Base-by-base conservation (phyloP, 192 early-diverging fungal species). In the Rhizophagus clarus region DNA sequence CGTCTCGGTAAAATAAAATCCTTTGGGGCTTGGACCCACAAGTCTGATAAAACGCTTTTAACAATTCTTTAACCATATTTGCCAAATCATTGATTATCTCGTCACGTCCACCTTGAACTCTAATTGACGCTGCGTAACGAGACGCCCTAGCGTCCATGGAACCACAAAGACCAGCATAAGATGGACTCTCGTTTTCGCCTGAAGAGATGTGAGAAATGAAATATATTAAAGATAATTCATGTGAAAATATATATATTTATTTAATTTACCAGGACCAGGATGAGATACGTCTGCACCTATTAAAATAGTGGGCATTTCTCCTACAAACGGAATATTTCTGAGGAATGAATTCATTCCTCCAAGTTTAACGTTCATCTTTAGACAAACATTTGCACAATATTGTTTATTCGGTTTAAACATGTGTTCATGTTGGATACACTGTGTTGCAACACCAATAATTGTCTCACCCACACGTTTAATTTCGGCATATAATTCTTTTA, bases 311-410 rank as follows among this genome's bases (percentile, higher is more conserved):
- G 97, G 96, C 14, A 92, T 92, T 2, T 45, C 11, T 0, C 0
- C 82, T 32, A 95, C 83, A 83, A 98, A 94, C 1, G 91, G 90
- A 29, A 93, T 86, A 61, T 94, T 12, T 81, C 29, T 79, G 32
- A 98, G 81, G 79, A 86, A 91, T 32, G 90, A 88, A 86, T 97
- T 97, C 87, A 92, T 92, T 4, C 17, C 51, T 20, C 17, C 60
- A 56, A 56, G 89, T 88, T 98, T 97, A 47, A 93, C 89, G 83
- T 98, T 98, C 76, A 97, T 90, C 87, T 98, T 98, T 29, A 98
- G 85, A 74, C 92, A 95, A 20, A 98, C 92, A 75, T 97, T 98
- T 10, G 96, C 97, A 77, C 94, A 96, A 88, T 98, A 98, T 87
- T 97, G 96, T 47, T 90, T 81, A 81, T 93, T 96, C 24, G 93